Evolutionary conservation across 441 rosid species (phyloP), one percentile per base, ranked within the genome.

Genomic region (Hura crepitans): DNA sequence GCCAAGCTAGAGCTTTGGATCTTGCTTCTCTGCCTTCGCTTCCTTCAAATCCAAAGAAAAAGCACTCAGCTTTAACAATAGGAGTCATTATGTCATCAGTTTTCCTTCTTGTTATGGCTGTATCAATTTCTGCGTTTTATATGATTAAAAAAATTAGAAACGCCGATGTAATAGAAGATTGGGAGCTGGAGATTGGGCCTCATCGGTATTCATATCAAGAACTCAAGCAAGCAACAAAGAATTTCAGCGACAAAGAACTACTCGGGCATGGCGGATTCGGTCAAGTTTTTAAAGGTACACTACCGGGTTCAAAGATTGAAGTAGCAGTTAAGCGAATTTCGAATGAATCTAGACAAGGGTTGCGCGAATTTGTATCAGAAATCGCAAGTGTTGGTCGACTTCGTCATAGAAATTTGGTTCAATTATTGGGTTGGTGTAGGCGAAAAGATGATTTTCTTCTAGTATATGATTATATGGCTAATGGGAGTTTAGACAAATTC

Each of bases 261-360:
- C 86, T 93, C 5, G 97, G 97, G 0, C 66, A 75, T 0, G 96
- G 97, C 1, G 98, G 98, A 13, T 93, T 91, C 14, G 97, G 98
- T 9, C 63, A 70, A 22, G 98, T 93, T 67, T 91, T 81, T 66
- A 88, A 80, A 80, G 97, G 98, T 14, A 80, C 75, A 15, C 74
- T 93, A 50, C 85, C 78, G 0, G 74, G 42, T 51, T 74, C 93
- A 0, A 82, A 85, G 37, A 23, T 80, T 37, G 81, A 85, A 69
- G 77, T 91, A 15, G 96, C 98, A 0, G 97, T 93, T 15, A 93
- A 93, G 70, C 77, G 79, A 70, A 79, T 91, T 39, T 87, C 97
- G 0, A 87, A 89, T 27, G 97, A 89, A 63, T 93, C 97, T 0
- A 79, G 79, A 37, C 97, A 93, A 77, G 98, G 98, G 4, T 64